Percentiles rank a stretch among this genome's conserved stretches.
Conservation (phyloP, 345 rosid species). For the Heritiera fomes region DNA sequence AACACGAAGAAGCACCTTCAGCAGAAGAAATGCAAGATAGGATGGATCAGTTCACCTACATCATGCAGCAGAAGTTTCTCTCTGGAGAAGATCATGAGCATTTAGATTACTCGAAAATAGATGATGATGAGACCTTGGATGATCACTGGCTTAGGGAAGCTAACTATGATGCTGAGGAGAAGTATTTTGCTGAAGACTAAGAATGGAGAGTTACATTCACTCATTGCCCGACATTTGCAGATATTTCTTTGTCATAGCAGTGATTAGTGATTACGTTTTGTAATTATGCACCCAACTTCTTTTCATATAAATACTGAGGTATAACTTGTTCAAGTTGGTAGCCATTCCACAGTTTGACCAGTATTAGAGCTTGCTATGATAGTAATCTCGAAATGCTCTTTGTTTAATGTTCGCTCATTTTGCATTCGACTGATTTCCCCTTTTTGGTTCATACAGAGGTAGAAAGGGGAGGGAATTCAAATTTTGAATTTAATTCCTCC, state of each 20-base stretch:
- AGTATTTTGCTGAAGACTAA: constrained; percentile 72
- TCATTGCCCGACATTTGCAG: neutral
- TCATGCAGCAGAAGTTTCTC: constrained; percentile 91
- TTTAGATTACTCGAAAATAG: constrained; percentile 87
- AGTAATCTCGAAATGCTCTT: neutral
- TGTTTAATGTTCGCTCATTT: neutral
- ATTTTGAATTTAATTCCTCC: too few relatives aligned
- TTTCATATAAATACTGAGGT: constrained; percentile 7
- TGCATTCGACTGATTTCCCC: too few relatives aligned
- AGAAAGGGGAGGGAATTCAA: too few relatives aligned
- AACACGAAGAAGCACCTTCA: constrained; percentile 36
- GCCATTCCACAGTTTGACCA: neutral
- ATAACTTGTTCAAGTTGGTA: neutral
- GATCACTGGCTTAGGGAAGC: constrained; percentile 92
- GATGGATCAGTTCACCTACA: constrained; percentile 78
- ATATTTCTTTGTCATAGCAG: neutral
- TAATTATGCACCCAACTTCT: constrained; percentile 7
- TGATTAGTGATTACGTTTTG: constrained; percentile 2
- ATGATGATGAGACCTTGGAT: constrained; percentile 78
- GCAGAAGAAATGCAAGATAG: constrained; percentile 69
- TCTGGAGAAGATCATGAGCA: constrained; percentile 84
- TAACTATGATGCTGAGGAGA: constrained; percentile 82
- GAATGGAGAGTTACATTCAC: neutral
- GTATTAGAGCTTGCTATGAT: neutral
- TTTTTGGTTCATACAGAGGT: too few relatives aligned